Evolutionary conservation across 345 rosid species (phyloP), one percentile per base, ranked within the genome.

Genomic region (Melaleuca quinquenervia): DNA sequence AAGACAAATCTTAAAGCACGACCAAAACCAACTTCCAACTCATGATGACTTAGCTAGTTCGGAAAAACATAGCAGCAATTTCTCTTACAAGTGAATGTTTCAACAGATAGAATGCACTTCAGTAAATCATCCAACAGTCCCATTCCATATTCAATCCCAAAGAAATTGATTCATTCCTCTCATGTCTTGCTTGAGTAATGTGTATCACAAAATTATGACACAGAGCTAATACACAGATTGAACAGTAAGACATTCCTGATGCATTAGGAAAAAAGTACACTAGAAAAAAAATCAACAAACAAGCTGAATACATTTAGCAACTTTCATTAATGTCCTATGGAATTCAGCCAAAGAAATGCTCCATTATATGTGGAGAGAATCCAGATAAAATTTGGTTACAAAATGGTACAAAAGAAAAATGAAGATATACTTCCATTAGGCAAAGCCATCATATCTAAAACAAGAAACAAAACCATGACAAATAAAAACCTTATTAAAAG

Each of bases 401-500:
- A 50, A 86, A 90, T 78, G 89, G 85, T 86, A 88, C 89, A 87
- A 51, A 86, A 85, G 76, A 84, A 21, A 84, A 82, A 88, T 45
- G 52, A 83, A 36, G 70, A 9, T 53, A 10, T 48, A 26, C 86
- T 86, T 86, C 88, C 86, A n/a, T 78, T 84, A 88, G 86, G 87
- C 51, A 90, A 89, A 90, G 87, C 90, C 92, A 88, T 84, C 87
- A 91, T 84, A 91, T 86, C 92, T 90, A 90, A 82, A 82, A 36
- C 44, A 87, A 86, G 86, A 82, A 88, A 86, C 85, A 86, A 87
- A 88, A 83, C 87, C 89, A 82, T 89, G 82, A 88, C 88, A 89
- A 91, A 58, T 64, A 89, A 89, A 88, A 90, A 90, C 89, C 90
- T 94, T 91, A 91, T 91, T 91, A 85, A 87, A 90, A 82, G 88